Base-by-base conservation (phyloP, 371 early-diverging fungal species). In the Mortierella sp. region DNA sequence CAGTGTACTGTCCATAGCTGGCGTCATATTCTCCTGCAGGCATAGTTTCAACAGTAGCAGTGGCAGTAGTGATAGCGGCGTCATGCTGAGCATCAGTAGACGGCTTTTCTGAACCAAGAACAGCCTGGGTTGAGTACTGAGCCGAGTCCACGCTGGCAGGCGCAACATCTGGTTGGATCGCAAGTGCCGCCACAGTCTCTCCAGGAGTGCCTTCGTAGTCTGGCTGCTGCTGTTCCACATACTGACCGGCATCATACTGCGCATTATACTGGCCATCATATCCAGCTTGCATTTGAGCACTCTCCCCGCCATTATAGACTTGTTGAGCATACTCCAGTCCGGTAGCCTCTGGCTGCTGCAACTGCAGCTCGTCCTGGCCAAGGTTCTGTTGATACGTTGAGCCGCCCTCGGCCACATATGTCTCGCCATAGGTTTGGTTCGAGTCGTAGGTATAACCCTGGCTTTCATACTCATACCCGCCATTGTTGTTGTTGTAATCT, bases 201-300 rank as follows among this genome's bases (percentile, higher is more conserved):
- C 53, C 58, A 11, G 56, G 19, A 8, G 57, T 43, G 26, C 21
- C 39, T 27, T 31, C 52, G 23, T 26, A 37, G 21, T 42, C 42
- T 26, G 57, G n/a, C 31, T 51, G 50, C 30, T 64, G 56, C 30
- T 64, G 60, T 23, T 26, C 15, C 28, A 42, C 52, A 17, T 64
- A 69, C 49, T 50, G 63, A 14, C 37, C 14, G 23, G 59, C 34
- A 24, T 56, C 26, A 56, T 70, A 70, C 56, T 56, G 57, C 11
- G 37, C 34, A 21, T 52, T 46, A 27, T 55, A 48, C 57, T 62
- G 54, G 5, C 42, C 49, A 11, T 71, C 67, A 28, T 53, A 44
- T 28, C 49, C 65, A 9, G 51, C 21, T 37, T 58, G 59, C 11
- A 31, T 27, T 32, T 66, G 60, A 28, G 41, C 31, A 46, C 15